Evolutionary conservation across 106 monocot species (phyloP), one percentile per base, ranked within the genome.

Genomic region (Agapanthus africanus): DNA sequence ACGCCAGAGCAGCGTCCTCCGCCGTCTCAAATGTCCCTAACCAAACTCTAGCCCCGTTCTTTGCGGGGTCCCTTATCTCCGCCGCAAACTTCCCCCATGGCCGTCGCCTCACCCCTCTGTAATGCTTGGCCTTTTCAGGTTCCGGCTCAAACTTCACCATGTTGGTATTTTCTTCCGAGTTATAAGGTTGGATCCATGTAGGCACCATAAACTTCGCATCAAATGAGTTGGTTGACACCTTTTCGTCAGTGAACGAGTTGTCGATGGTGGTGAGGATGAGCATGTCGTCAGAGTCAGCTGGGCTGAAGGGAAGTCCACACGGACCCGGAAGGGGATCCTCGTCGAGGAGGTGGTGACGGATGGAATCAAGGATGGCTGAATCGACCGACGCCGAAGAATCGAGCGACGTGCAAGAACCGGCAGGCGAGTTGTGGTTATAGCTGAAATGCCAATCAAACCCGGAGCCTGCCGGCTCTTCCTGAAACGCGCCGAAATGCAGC

Each of bases 231-330:
- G 50, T 26, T n/a, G n/a, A n/a, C n/a, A n/a, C n/a, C n/a, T 36
- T 13, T 5, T 50, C 37, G 4, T 21, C 40, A 36, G 37, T 57
- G 79, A 74, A 81, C 30, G 94, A 91, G 79, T 95, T 81, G 36
- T 74, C 73, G 70, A 95, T 71, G 66, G 77, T 54, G 14, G 74
- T 79, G 73, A 74, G 79, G 42, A 91, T 47, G 40, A 95, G 74
- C 95, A 95, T 91, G 79, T 91, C 91, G 46, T 91, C 91, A 22
- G 91, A 76, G 67, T 95, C 88, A 71, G 86, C 85, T 14, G 75
- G 50, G 54, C 84, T 83, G 78, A 91, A 84, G n/a, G 88, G 95
- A 22, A 88, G 85, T 16, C 85, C 88, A n/a, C 10, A 30, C 80
- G 34, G 84, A 79, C 32, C 79, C 69, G 59, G 85, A 71, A 78